Base-by-base conservation (phyloP, 805 yeast species). In the Metschnikowia anglica region DNA sequence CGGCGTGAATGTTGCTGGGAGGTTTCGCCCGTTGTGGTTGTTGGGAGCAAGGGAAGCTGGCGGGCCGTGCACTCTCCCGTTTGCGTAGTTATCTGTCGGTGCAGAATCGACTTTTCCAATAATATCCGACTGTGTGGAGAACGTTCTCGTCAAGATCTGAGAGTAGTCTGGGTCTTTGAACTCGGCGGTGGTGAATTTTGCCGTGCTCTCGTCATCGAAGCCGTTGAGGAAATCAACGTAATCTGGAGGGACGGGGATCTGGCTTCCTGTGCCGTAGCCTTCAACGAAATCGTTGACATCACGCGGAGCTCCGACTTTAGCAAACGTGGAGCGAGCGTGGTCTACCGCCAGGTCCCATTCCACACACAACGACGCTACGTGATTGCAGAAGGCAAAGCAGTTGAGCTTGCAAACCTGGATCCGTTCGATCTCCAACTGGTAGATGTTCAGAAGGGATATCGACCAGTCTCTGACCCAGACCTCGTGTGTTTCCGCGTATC, bases 291-390 rank as follows among this genome's bases (percentile, higher is more conserved):
- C 60, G 21, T 68, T 66, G 16, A 85, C 66, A 49, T 88, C 96
- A 15, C 65, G 66, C 2, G 66, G 66, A 6, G 86, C 78, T 15
- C 80, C 83, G 52, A 89, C 82, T 38, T 76, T 73, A 46, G 89
- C 96, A 40, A 88, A 70, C 2, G 78, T 62, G 6, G 79, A 59
- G 43, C 96, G 74, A 11, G 89, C 76, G 39, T 70, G 70, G 56
- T 88, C 96, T 43, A 85, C 86, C 8, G 85, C 74, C 48, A 79
- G 83, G 57, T 88, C 96, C 54, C 83, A 85, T 33, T 80, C 77
- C 24, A 88, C 90, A 58, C 96, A 88, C 2, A 81, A 72, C 0
- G 87, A 73, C 6, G 95, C 85, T 7, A 85, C 70, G 29, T 81
- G 72, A 61, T 88, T 88, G 35, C 91, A 80, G 56, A 73, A 87